Percentiles rank a stretch among this genome's conserved stretches.
Conservation (phyloP, 2,329 filamentous ascomycete species). For the Chrysoporthe deuterocubensis region DNA sequence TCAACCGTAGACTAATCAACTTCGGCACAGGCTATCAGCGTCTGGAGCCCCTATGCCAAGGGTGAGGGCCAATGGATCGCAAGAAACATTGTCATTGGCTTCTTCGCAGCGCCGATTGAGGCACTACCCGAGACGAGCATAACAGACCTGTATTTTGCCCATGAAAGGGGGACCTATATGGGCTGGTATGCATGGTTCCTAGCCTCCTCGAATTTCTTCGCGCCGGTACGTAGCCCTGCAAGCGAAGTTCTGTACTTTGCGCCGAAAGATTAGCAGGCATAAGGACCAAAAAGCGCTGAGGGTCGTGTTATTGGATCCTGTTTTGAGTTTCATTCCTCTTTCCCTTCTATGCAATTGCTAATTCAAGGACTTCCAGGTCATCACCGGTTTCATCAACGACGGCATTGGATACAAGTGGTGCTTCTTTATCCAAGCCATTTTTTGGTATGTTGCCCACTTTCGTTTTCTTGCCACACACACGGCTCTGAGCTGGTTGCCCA, state of each 20-base stretch:
- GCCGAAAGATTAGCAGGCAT: not conserved
- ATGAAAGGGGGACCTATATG: conserved; percentile 37
- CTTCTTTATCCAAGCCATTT: conserved; percentile 39
- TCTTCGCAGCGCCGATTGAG: conserved; percentile 46
- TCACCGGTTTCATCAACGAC: conserved; percentile 40
- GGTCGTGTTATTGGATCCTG: no score
- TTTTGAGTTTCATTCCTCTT: not conserved
- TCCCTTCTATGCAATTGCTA: not conserved
- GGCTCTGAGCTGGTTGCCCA: not conserved
- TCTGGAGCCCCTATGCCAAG: conserved; percentile 32
- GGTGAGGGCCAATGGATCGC: conserved; percentile 43
- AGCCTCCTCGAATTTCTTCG: conserved; percentile 37
- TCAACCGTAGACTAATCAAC: not conserved
- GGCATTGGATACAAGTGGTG: conserved; percentile 39
- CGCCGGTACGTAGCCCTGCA: conserved; percentile 30
- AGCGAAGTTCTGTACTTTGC: not conserved
- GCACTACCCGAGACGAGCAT: conserved; percentile 45
- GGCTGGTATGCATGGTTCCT: conserved; percentile 37
- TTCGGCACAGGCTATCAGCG: conserved; percentile 18
- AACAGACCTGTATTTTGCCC: conserved; percentile 42
- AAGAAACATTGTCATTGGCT: conserved; percentile 41
- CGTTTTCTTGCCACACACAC: not conserved
- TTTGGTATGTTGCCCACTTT: conserved; percentile 21
- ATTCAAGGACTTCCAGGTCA: conserved; percentile 25
- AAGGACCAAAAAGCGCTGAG: not conserved